Evolutionary conservation across 2,329 filamentous ascomycete genomes (phyloP), one percentile per base, ranked within the genome.

Genomic region (Tolypocladium album): DNA sequence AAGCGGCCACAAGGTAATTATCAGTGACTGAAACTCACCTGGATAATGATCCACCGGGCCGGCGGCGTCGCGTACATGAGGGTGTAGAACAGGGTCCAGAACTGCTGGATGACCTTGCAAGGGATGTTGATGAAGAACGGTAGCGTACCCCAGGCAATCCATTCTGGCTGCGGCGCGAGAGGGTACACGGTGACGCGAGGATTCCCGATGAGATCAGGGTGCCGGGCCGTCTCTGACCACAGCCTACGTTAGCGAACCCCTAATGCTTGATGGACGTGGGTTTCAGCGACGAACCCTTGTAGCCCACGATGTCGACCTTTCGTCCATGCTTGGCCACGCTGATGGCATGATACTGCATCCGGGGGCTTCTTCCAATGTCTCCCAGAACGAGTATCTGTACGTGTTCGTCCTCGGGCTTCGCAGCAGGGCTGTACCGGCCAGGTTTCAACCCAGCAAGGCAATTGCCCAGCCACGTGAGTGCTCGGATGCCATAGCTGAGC

Each of bases 271-370:
- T 31, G 36, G 34, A 27, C 20, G 1, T 13, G 13, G 9, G 45
- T 13, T 24, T 40, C 27, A 6, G 2, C 1, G 27, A 31, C 63
- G 56, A 53, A 92, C 91, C 90, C 71, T 88, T 80, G 71, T 97
- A 97, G 55, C 93, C 94, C 66, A 99, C 87, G 15, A 99, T 77
- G 70, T 93, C 87, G 24, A 97, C 93, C 40, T 82, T 81, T 8
- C 86, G 88, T 31, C 90, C 90, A 69, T 92, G 86, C 67, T 87
- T 89, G 47, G 91, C 90, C 68, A 97, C 86, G 71, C 93, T 97
- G 66, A 96, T 79, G 24, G 93, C 93, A 81, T 99, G 94, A 68
- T 99, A 97, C 71, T 97, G 92, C 93, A 99, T 99, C 60, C 94
- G 90, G 57, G 94, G 94, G 71, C 93, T 97, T 55, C 92, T 86